A percentile compares a stretch with the other conserved stretches of the same genome.
Evolutionary conservation across 345 rosid genomes (phyloP).

Genomic region (Gossypium longicalyx): DNA sequence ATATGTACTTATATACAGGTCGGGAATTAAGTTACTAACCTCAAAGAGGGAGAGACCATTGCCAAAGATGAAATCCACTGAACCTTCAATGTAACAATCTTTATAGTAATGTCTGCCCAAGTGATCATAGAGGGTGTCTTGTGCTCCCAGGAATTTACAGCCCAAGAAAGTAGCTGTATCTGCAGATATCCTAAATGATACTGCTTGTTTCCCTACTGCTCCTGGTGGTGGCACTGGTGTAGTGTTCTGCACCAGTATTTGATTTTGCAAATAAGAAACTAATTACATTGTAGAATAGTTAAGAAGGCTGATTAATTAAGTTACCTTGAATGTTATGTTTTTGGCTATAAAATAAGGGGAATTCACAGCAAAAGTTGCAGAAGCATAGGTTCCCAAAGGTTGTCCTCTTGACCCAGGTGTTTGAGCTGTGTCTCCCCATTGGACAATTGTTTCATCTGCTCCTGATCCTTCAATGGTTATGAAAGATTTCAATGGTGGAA

Average conservation of each 20-base stretch:
- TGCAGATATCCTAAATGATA: conserved; percentile 83
- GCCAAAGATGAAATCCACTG: conserved; percentile 92
- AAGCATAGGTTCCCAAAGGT: conserved; percentile 67
- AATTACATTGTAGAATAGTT: too few species aligned
- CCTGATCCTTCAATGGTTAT: conserved; percentile 90
- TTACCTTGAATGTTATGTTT: conserved; percentile 89
- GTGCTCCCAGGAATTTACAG: conserved; percentile 83
- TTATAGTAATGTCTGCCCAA: conserved; percentile 92
- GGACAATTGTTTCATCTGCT: conserved; percentile 73
- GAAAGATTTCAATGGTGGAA: conserved; percentile 73
- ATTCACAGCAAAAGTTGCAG: conserved; percentile 91
- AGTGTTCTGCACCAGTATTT: conserved; percentile 50
- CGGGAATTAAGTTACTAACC: conserved; percentile 29
- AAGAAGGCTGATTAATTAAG: not conserved
- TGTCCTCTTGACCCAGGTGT: conserved; percentile 66
- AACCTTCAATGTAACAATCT: conserved; percentile 90
- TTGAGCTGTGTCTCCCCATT: conserved; percentile 98
- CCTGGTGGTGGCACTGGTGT: conserved; percentile 86
- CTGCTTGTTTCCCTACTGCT: conserved; percentile 86
- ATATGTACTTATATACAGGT: not conserved
- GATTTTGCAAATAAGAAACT: not conserved
- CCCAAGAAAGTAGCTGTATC: conserved; percentile 81
- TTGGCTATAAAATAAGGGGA: conserved; percentile 84
- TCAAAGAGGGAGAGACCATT: conserved; percentile 85
- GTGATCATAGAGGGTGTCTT: conserved; percentile 93